Evolutionary conservation across 331 rosid species (phyloP), one percentile per base, ranked within the genome.

Genomic region (Rosa hybrid): DNA sequence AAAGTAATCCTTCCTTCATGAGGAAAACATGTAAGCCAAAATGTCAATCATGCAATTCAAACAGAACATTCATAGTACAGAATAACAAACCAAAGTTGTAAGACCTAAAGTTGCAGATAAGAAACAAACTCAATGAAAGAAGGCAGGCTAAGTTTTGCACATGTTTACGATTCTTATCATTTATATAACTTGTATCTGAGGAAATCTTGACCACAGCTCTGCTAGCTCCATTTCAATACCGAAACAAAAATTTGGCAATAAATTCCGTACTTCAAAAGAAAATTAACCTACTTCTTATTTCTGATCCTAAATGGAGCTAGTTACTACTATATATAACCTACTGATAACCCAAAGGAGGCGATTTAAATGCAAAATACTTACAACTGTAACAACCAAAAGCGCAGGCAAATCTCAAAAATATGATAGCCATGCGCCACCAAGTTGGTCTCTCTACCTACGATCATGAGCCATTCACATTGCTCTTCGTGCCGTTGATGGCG

Each of bases 321-420:
- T 18, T 8, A 27, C 25, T 5, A 68, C 27, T 39, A 18, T 41
- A 68, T 68, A 68, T 64, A 63, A 16, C 14, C 12, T 5, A 10
- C 30, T 59, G 8, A 41, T 63, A 4, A 46, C 46, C 63, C 8
- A 68, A 46, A 77, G 7, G 45, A 4, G 41, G 39, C 9, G 0
- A 46, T 45, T 53, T 45, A 25, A 8, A 41, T 14, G 23, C 21
- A 75, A 23, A 74, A 9, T 27, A 75, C 39, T 7, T 41, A 59
- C 69, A 64, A 30, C 25, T 4, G 18, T 60, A 5, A 51, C 20
- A 14, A 60, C 3, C 17, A 18, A 45, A 41, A 16, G 60, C 21
- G 18, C 71, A 69, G 50, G 77, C 39, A 71, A 56, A 42, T 79
- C 82, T 56, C 49, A 42, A 79, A 71, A 70, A 79, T 8, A 44